phyloP scores from a whole-genome alignment of 768 basidiomycete species.

The Tulasnella sp. region DNA sequence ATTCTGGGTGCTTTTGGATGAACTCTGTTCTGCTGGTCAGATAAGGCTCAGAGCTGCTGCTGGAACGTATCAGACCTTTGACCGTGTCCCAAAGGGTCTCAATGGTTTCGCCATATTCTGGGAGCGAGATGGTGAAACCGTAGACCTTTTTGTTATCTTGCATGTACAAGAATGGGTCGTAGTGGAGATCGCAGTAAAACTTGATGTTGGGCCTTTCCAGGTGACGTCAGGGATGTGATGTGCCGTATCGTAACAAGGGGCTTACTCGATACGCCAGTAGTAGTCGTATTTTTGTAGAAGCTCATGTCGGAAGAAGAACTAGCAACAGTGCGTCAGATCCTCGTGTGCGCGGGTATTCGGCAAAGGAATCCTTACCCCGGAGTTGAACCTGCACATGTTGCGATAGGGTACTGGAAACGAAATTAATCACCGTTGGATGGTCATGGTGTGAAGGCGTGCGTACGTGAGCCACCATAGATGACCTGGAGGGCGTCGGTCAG shows the following conservation, averaged over 20 bases:
- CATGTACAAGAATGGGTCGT: slow-evolving; percentile 72
- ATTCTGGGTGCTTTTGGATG: slow-evolving; percentile 45
- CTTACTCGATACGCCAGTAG: slow-evolving; percentile 86
- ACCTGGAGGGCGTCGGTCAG: slow-evolving; percentile 7
- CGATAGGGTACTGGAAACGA: slow-evolving; percentile 44
- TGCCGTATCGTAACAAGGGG: slow-evolving; percentile 11
- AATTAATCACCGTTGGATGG: background rate
- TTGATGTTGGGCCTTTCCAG: slow-evolving; percentile 53
- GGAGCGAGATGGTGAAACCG: slow-evolving; percentile 74
- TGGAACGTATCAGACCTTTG: slow-evolving; percentile 36
- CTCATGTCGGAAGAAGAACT: slow-evolving; percentile 79
- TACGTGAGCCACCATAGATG: slow-evolving; percentile 18
- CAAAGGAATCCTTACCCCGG: slow-evolving; percentile 41
- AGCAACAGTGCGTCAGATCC: slow-evolving; percentile 25
- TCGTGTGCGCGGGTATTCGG: background rate
- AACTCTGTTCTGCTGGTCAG: slow-evolving; percentile 42
- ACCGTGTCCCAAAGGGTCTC: slow-evolving; percentile 65
- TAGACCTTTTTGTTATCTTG: slow-evolving; percentile 70
- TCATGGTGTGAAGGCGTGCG: background rate
- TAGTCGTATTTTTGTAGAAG: slow-evolving; percentile 65
- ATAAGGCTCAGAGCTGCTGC: too few species aligned
- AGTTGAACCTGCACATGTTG: slow-evolving; percentile 94
- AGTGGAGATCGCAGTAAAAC: slow-evolving; percentile 67
- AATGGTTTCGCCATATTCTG: slow-evolving; percentile 71
- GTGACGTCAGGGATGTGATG: background rate